Conservation (phyloP, 768 basidiomycete species). For the Amanita inopinata region DNA sequence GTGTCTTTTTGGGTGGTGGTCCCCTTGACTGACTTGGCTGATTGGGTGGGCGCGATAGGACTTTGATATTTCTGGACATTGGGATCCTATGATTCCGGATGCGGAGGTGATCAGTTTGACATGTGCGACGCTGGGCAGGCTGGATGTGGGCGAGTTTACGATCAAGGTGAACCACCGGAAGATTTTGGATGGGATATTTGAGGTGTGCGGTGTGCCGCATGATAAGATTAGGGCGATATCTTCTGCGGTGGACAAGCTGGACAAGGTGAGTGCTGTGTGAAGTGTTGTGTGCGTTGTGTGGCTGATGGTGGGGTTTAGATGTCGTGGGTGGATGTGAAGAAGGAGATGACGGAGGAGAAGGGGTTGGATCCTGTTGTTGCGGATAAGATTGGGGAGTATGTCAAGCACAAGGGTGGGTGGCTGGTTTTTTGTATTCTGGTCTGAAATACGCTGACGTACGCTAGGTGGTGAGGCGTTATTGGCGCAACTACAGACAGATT, state of each 20-base stretch:
- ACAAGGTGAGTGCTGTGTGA: constrained; percentile 59
- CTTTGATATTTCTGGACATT: constrained; percentile 86
- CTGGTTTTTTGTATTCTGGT: background rate
- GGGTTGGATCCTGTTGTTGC: constrained; percentile 73
- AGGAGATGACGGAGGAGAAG: constrained; percentile 96
- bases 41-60: constrained; percentile 43
- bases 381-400: constrained; percentile 95
- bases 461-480: constrained; percentile 75
- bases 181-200: constrained; percentile 94
- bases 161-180: constrained; percentile 97
- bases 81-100: constrained; percentile 97
- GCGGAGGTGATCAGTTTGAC: constrained; percentile 80
- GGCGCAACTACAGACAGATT: constrained; percentile 55
- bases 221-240: constrained; percentile 91
- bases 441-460: background rate
- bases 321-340: constrained; percentile 86
- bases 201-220: constrained; percentile 86
- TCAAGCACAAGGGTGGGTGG: constrained; percentile 79
- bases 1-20: background rate
- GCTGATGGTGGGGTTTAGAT: constrained; percentile 31
- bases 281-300: background rate
- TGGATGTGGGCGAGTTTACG: constrained; percentile 92
- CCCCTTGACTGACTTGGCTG: background rate
- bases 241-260: constrained; percentile 95
- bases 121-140: constrained; percentile 67